Conservation (phyloP, 2,329 filamentous ascomycete genomes). For the Talaromyces islandicus region DNA sequence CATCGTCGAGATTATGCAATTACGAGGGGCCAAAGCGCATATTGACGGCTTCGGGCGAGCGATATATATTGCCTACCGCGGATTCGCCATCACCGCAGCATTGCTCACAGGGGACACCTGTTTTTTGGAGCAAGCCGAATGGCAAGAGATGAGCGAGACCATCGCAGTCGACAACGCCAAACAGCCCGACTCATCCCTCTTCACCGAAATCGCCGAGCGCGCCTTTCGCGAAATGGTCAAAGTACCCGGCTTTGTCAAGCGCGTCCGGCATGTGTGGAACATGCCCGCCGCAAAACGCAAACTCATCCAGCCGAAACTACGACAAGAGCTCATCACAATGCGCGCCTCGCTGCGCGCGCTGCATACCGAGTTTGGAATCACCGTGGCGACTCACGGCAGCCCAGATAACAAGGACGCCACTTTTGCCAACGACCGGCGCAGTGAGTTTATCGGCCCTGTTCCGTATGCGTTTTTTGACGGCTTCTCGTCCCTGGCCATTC, state of each 20-base stretch:
- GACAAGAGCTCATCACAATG: conserved; percentile 15
- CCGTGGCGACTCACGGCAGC: conserved; percentile 13
- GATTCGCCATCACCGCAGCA: conserved; percentile 27
- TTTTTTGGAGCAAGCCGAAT: conserved; percentile 28
- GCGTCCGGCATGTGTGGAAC: conserved; percentile 13
- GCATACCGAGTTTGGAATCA: conserved; percentile 20
- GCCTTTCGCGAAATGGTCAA: conserved; percentile 21
- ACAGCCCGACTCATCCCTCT: conserved; percentile 21
- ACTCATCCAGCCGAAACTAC: conserved; percentile 11
- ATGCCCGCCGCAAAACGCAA: conserved; percentile 6
- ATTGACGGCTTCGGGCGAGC: conserved; percentile 26
- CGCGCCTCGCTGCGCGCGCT: conserved; percentile 19
- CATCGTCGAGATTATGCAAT: conserved; percentile 26
- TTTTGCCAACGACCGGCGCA: neutral
- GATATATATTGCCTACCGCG: conserved; percentile 29
- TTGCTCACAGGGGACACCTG: conserved; percentile 26
- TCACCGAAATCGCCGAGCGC: conserved; percentile 23
- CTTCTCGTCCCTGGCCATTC: conserved; percentile 9
- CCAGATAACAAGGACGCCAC: neutral
- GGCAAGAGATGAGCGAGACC: conserved; percentile 24
- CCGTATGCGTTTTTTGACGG: conserved; percentile 9
- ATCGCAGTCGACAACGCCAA: conserved; percentile 23
- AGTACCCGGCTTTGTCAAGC: conserved; percentile 21
- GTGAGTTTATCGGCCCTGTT: conserved; percentile 9
- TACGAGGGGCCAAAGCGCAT: conserved; percentile 27